Percentiles rank a stretch among this genome's conserved stretches.
Evolutionary conservation across 257 asterid species (phyloP).

Genomic region (Primulina eburnea): DNA sequence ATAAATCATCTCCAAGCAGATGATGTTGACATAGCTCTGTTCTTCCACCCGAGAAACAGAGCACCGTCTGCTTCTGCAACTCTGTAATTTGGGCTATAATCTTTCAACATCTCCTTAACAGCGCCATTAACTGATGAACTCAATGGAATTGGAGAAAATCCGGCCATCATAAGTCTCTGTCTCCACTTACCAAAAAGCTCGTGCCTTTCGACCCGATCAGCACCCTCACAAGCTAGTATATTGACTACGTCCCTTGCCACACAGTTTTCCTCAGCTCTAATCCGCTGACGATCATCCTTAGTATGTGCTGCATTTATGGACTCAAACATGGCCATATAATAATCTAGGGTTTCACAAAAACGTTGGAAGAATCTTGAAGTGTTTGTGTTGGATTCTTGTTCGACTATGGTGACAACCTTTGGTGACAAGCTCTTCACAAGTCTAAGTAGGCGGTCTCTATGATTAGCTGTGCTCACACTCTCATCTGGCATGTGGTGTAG

Average conservation of each 20-base stretch:
- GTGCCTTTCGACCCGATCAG: slow-evolving; percentile 80
- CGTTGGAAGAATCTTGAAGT: slow-evolving; percentile 65
- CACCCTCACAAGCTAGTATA: slow-evolving; percentile 83
- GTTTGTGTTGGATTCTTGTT: slow-evolving; percentile 88
- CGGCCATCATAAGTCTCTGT: slow-evolving; percentile 67
- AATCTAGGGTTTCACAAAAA: slow-evolving; percentile 70
- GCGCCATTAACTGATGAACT: slow-evolving; percentile 59
- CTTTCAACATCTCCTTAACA: slow-evolving; percentile 51
- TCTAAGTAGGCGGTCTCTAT: slow-evolving; percentile 70
- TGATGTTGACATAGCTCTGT: slow-evolving; percentile 55
- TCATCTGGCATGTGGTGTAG: slow-evolving; percentile 97
- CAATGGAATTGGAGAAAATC: slow-evolving; percentile 55
- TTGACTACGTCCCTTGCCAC: slow-evolving; percentile 82
- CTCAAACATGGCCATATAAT: slow-evolving; percentile 88
- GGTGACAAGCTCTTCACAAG: slow-evolving; percentile 81
- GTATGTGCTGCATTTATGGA: slow-evolving; percentile 69
- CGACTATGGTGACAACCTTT: slow-evolving; percentile 72
- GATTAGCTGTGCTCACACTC: slow-evolving; percentile 80
- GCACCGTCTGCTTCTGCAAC: slow-evolving; percentile 58
- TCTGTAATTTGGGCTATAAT: slow-evolving; percentile 55
- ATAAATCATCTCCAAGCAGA: slow-evolving; percentile 73
- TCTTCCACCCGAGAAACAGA: slow-evolving; percentile 83
- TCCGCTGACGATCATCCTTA: slow-evolving; percentile 66
- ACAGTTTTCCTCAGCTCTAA: slow-evolving; percentile 78
- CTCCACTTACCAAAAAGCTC: slow-evolving; percentile 89